phyloP scores from a whole-genome alignment of 805 yeast genomes.

The Starmera pachycereana region DNA sequence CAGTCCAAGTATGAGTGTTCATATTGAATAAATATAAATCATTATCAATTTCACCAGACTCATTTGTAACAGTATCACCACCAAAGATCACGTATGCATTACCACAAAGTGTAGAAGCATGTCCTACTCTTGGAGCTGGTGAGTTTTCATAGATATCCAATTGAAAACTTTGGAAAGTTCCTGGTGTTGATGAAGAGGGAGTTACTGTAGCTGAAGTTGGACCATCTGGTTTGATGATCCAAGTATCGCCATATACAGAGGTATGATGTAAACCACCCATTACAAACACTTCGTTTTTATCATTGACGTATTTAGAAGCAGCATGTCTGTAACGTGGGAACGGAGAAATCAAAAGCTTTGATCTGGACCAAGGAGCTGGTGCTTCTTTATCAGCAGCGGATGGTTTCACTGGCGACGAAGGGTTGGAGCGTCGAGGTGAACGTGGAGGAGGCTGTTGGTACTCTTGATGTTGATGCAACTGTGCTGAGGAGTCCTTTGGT shows the following conservation, averaged over 20 bases:
- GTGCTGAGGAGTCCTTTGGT: conserved; percentile 5
- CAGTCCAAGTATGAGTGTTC: conserved; percentile 68
- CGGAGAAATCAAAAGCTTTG: conserved; percentile 63
- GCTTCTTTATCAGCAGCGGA: conserved; percentile 2
- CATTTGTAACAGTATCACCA: conserved; percentile 86
- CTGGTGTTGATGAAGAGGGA: conserved; percentile 6
- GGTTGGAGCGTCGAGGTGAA: neutral
- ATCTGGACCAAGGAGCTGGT: conserved; percentile 58
- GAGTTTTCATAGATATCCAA: conserved; percentile 66
- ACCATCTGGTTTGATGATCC: conserved; percentile 60
- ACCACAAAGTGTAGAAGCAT: conserved; percentile 83
- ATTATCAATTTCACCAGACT: conserved; percentile 73
- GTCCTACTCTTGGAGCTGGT: conserved; percentile 96
- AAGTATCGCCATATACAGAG: conserved; percentile 89
- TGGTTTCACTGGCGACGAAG: no score
- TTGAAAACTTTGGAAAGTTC: conserved; percentile 32
- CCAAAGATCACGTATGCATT: conserved; percentile 94
- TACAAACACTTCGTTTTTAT: conserved; percentile 69
- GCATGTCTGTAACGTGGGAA: conserved; percentile 94
- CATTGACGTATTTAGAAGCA: conserved; percentile 65
- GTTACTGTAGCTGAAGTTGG: no score
- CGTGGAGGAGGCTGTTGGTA: conserved; percentile 7
- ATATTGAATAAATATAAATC: conserved; percentile 80
- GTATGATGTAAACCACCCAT: conserved; percentile 96
- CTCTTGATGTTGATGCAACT: conserved; percentile 6